Evolutionary conservation across 768 basidiomycete species (phyloP).

Genomic region (Daedaleopsis sinensis): DNA sequence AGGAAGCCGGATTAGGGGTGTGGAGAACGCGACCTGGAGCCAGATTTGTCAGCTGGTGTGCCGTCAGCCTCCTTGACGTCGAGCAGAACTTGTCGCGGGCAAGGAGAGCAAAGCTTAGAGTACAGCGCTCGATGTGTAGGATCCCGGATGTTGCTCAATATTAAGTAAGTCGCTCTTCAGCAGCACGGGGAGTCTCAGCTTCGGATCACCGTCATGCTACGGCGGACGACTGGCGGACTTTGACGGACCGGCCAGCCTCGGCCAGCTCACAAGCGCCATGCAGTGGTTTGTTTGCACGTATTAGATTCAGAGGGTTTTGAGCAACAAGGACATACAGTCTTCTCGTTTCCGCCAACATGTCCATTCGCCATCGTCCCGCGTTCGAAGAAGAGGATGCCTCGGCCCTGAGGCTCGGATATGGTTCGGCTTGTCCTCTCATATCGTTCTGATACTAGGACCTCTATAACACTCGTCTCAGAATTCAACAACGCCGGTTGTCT

Average conservation of each 20-base stretch:
- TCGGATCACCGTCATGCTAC: too few relatives aligned
- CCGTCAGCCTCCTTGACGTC: not conserved
- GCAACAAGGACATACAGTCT: slow-evolving; percentile 34
- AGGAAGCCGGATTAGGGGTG: slow-evolving; percentile 8
- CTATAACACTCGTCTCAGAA: slow-evolving; percentile 45
- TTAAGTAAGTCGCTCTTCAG: too few relatives aligned
- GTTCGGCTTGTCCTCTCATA: slow-evolving; percentile 35
- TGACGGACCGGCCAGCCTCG: too few relatives aligned
- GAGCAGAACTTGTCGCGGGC: too few relatives aligned
- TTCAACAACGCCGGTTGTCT: slow-evolving; percentile 92
- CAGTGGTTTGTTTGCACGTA: slow-evolving; percentile 25
- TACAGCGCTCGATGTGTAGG: too few relatives aligned
- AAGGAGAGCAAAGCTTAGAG: not conserved
- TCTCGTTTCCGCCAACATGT: slow-evolving; percentile 39
- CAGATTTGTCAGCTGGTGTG: slow-evolving; percentile 21
- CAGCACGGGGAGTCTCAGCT: too few relatives aligned
- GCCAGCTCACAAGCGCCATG: not conserved
- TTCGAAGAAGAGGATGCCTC: slow-evolving; percentile 88
- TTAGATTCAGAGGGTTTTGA: slow-evolving; percentile 36
- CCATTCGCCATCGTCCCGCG: slow-evolving; percentile 66
- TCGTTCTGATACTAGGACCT: not conserved
- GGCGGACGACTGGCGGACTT: too few relatives aligned
- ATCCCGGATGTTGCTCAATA: too few relatives aligned
- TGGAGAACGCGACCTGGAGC: slow-evolving; percentile 9
- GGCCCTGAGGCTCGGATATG: slow-evolving; percentile 78